Conservation (phyloP, 139 green algal genomes). For the Gonium pectorale region DNA sequence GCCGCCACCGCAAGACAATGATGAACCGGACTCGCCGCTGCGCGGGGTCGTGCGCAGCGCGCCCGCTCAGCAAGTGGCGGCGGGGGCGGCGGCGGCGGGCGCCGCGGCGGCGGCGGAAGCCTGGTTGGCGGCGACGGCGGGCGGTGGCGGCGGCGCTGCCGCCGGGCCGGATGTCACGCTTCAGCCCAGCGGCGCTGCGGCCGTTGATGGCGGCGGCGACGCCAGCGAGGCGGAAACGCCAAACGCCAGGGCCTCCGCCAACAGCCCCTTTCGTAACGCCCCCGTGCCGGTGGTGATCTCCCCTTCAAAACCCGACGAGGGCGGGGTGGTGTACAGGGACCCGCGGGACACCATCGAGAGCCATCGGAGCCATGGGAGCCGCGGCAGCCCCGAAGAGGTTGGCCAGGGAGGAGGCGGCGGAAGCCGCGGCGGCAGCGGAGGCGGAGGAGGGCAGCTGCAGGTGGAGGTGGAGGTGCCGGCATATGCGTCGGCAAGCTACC, state of each 20-base stretch:
- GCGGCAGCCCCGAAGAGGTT: too few relatives aligned
- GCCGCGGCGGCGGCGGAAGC: slow-evolving; percentile 15
- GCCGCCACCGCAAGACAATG: too few relatives aligned
- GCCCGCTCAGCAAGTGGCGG: not conserved
- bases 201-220: not conserved
- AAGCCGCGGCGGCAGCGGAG: not conserved
- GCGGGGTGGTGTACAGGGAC: not conserved
- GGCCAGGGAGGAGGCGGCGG: too few relatives aligned
- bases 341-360: not conserved
- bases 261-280: too few relatives aligned
- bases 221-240: too few relatives aligned
- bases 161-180: not conserved
- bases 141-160: not conserved
- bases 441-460: too few relatives aligned
- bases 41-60: not conserved
- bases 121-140: slow-evolving; percentile 4
- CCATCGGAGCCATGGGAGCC: too few relatives aligned
- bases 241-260: too few relatives aligned
- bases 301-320: not conserved
- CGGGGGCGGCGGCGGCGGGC: not conserved
- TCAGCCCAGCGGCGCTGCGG: not conserved
- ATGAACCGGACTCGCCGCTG: slow-evolving; percentile 19
- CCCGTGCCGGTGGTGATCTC: not conserved
- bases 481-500: not conserved
- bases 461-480: not conserved